phyloP scores from a whole-genome alignment of 768 basidiomycete genomes.

The Tulasnella sp. region DNA sequence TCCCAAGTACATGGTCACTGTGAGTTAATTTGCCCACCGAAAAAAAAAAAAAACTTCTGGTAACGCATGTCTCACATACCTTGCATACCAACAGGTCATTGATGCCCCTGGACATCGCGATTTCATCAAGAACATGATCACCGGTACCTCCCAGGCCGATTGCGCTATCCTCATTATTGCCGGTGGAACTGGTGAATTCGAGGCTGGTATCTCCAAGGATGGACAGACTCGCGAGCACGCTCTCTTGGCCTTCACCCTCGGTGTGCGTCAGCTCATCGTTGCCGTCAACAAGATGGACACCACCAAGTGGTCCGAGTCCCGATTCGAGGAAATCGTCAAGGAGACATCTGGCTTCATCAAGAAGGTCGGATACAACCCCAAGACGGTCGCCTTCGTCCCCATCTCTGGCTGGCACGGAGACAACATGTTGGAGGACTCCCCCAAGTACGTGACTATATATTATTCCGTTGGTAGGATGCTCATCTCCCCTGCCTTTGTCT shows the following conservation, averaged over 20 bases:
- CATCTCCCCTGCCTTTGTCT: slow-evolving; percentile 15
- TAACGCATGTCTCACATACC: neutral
- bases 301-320: slow-evolving; percentile 99
- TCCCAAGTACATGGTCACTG: slow-evolving; percentile 88
- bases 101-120: slow-evolving; percentile 99
- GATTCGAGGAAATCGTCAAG: slow-evolving; percentile 99
- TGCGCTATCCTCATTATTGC: slow-evolving; percentile 99
- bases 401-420: slow-evolving; percentile 99
- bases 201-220: slow-evolving; percentile 99
- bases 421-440: slow-evolving; percentile 99
- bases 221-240: slow-evolving; percentile 99
- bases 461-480: slow-evolving; percentile 8
- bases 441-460: slow-evolving; percentile 50
- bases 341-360: slow-evolving; percentile 97
- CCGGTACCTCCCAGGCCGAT: slow-evolving; percentile 99
- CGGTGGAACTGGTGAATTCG: slow-evolving; percentile 98
- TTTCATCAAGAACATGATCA: slow-evolving; percentile 99
- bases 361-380: slow-evolving; percentile 99
- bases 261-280: slow-evolving; percentile 99
- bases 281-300: slow-evolving; percentile 99
- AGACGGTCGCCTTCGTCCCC: slow-evolving; percentile 94
- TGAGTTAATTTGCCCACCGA: slow-evolving; percentile 35
- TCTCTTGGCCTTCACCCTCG: slow-evolving; percentile 98
- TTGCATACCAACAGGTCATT: slow-evolving; percentile 78
- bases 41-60: no score